Percentiles rank a stretch among this genome's conserved stretches.
Evolutionary conservation across 2,329 filamentous ascomycete genomes (phyloP).

Genomic region (Lecanicillium sp.): DNA sequence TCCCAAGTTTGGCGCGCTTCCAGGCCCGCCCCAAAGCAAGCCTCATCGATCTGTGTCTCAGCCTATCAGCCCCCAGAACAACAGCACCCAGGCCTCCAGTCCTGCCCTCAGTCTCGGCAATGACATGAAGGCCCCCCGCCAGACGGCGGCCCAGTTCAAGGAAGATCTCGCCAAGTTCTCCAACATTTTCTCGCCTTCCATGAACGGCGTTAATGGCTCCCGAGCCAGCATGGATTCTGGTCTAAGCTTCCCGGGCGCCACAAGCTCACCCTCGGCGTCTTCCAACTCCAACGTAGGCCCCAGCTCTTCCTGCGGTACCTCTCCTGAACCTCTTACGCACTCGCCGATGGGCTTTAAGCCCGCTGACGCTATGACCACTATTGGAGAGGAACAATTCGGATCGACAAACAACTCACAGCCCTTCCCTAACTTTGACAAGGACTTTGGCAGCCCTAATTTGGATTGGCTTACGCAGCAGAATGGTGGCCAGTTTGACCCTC

Average conservation of each 20-base stretch:
- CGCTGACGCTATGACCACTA: conserved; percentile 56
- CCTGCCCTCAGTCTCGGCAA: conserved; percentile 26
- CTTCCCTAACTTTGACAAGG: conserved; percentile 27
- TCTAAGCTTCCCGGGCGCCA: conserved; percentile 42
- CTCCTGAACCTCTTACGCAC: conserved; percentile 68
- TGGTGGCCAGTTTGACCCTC: conserved; percentile 80
- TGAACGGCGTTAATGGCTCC: conserved; percentile 42
- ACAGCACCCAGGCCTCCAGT: conserved; percentile 17
- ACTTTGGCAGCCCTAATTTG: conserved; percentile 50
- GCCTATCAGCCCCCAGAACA: conserved; percentile 26
- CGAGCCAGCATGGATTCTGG: conserved; percentile 46
- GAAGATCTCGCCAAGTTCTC: conserved; percentile 51
- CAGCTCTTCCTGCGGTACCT: conserved; percentile 67
- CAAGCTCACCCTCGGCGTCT: conserved; percentile 59
- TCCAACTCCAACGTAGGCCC: conserved; percentile 54
- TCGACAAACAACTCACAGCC: conserved; percentile 29
- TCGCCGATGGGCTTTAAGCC: conserved; percentile 63
- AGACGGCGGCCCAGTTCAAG: conserved; percentile 28
- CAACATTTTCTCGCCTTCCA: conserved; percentile 54
- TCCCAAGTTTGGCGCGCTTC: conserved; percentile 79
- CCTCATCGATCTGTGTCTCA: conserved; percentile 24
- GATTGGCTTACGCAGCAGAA: conserved; percentile 77
- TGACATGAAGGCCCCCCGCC: conserved; percentile 19
- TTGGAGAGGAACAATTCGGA: conserved; percentile 56
- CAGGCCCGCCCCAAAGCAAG: conserved; percentile 35